phyloP scores from a whole-genome alignment of 305 asterid species.

The Nicotiana rustica region DNA sequence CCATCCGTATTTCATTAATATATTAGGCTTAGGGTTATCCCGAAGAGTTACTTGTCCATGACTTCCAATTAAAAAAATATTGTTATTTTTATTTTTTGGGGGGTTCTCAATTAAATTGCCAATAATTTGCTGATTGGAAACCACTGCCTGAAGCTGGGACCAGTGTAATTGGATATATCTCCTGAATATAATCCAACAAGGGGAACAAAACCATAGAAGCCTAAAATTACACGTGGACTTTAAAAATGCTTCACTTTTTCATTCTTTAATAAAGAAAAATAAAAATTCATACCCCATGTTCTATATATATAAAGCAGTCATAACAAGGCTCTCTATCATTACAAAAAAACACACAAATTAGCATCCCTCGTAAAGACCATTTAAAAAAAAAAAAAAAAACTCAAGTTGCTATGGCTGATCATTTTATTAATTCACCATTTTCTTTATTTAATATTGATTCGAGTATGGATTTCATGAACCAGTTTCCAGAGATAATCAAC shows the following conservation, averaged over 20 bases:
- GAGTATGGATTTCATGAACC: conserved; percentile 51
- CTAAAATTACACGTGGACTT: conserved; percentile 58
- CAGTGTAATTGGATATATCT: conserved; percentile 58
- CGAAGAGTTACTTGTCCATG: no score
- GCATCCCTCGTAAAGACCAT: conserved; percentile 19
- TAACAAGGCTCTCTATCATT: background rate
- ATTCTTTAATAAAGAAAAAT: background rate
- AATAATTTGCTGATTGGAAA: conserved; percentile 17
- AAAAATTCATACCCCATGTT: background rate
- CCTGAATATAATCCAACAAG: conserved; percentile 52
- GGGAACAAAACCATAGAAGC: conserved; percentile 50
- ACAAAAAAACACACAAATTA: conserved; percentile 1
- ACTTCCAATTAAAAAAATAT: background rate
- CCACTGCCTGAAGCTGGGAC: conserved; percentile 42
- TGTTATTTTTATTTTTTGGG: background rate
- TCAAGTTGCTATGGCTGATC: conserved; percentile 53
- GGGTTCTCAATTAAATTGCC: background rate
- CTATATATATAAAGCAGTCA: conserved; percentile 38
- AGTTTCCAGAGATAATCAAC: conserved; percentile 47
- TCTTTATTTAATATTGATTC: conserved; percentile 54
- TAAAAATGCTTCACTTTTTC: conserved; percentile 34
- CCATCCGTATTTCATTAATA: no score
- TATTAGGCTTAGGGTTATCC: no score
- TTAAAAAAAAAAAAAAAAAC: background rate
- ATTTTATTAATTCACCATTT: conserved; percentile 46